Evolutionary conservation across 2,329 filamentous ascomycete genomes (phyloP).

Genomic region (Ramularia collo-cygni): DNA sequence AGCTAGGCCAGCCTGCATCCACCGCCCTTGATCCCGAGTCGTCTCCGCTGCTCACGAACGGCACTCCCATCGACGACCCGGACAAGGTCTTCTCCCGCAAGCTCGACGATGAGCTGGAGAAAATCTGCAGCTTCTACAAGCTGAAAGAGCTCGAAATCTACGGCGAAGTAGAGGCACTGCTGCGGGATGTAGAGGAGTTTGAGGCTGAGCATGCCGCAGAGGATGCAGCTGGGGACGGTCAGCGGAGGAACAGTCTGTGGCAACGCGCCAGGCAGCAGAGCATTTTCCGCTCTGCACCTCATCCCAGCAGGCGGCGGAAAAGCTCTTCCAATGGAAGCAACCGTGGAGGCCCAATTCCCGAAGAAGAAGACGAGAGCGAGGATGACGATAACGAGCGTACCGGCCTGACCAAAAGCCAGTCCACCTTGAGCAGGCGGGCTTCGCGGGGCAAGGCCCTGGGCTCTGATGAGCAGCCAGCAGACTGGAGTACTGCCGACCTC

Average conservation of each 20-base stretch:
- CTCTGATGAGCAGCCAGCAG: conserved; percentile 15
- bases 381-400: conserved; percentile 52
- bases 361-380: conserved; percentile 46
- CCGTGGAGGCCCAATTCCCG: conserved; percentile 45
- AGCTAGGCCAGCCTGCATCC: conserved; percentile 29
- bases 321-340: conserved; percentile 35
- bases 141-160: conserved; percentile 84
- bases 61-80: conserved; percentile 54
- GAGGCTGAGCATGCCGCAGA: conserved; percentile 47
- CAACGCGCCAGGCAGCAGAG: conserved; percentile 35
- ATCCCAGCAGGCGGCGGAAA: conserved; percentile 36
- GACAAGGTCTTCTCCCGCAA: conserved; percentile 75
- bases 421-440: conserved; percentile 16
- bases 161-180: conserved; percentile 69
- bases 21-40: conserved; percentile 65
- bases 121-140: conserved; percentile 85
- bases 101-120: conserved; percentile 84
- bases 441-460: conserved; percentile 15
- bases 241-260: conserved; percentile 28
- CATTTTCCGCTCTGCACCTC: conserved; percentile 46
- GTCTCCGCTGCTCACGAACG: conserved; percentile 65
- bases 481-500: conserved; percentile 33
- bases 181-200: conserved; percentile 65
- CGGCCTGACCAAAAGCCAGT: conserved; percentile 34
- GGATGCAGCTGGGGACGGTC: conserved; percentile 23